Conservation (phyloP, 345 rosid genomes). For the Aquilaria malaccensis region DNA sequence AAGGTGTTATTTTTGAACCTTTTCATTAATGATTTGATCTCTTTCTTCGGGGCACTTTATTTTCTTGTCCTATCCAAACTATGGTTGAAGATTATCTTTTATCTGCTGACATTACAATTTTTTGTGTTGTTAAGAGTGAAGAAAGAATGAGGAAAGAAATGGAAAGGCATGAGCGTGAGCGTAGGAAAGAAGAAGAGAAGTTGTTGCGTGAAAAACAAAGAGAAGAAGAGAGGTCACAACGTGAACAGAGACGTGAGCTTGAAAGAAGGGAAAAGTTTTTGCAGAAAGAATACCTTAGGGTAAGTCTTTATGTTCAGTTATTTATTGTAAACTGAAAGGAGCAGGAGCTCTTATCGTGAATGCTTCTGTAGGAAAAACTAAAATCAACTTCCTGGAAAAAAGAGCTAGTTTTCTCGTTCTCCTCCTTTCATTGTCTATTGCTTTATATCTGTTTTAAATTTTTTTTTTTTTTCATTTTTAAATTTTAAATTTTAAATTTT, state of each 20-base stretch:
- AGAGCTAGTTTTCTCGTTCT: conserved; percentile 11
- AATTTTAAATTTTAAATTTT: background rate
- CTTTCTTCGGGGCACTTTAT: background rate
- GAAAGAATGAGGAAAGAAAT: conserved; percentile 83
- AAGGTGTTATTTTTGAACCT: conserved; percentile 37
- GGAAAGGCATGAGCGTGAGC: conserved; percentile 93
- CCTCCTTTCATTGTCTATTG: background rate
- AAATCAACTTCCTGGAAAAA: conserved; percentile 1
- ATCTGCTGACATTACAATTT: conserved; percentile 15
- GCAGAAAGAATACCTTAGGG: conserved; percentile 71
- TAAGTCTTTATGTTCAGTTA: conserved; percentile 19
- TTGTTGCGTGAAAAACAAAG: conserved; percentile 87
- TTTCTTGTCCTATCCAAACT: background rate
- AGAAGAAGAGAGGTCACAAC: conserved; percentile 82
- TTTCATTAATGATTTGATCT: conserved; percentile 4
- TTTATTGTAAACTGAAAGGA: no score
- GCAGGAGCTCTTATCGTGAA: conserved; percentile 3
- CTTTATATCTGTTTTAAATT: background rate
- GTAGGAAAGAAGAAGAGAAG: conserved; percentile 94
- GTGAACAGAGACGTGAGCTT: conserved; percentile 89
- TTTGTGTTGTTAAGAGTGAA: conserved; percentile 51
- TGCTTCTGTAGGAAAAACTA: background rate
- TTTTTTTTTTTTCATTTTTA: no score
- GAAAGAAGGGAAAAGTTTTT: conserved; percentile 89
- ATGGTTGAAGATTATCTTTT: background rate